Evolutionary conservation across 2,329 filamentous ascomycete species (phyloP).

Genomic region (Calonectria hawksworthii): DNA sequence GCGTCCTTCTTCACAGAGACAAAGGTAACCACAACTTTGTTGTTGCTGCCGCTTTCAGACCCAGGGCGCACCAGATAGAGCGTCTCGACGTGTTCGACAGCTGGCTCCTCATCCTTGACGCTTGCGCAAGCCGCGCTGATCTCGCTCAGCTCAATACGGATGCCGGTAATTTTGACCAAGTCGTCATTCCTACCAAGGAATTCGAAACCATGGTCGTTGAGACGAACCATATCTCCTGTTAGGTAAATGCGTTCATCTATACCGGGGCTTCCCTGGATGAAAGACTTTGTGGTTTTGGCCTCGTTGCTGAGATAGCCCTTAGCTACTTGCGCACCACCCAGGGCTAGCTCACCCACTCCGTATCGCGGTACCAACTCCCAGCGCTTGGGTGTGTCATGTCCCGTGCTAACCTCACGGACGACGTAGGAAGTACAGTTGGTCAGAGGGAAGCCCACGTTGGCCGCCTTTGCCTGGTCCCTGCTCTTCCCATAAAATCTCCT

Average conservation of each 20-base stretch:
- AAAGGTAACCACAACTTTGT: constrained; percentile 1
- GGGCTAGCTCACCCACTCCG: background rate
- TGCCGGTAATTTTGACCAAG: background rate
- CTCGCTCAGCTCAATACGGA: background rate
- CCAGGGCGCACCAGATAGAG: background rate
- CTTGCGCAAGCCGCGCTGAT: constrained; percentile 1
- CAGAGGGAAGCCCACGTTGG: background rate
- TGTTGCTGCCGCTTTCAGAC: background rate
- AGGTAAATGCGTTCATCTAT: background rate
- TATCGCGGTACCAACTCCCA: constrained; percentile 2
- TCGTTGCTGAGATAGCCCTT: background rate
- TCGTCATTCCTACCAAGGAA: background rate
- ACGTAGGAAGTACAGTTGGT: background rate
- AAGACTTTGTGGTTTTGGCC: background rate
- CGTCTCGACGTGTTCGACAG: background rate
- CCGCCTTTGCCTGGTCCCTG: background rate
- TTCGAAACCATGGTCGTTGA: background rate
- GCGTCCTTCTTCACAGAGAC: background rate
- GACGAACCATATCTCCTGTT: background rate
- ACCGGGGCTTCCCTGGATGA: background rate
- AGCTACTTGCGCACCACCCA: background rate
- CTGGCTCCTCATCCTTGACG: background rate
- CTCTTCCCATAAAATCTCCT: background rate
- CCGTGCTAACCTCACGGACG: background rate
- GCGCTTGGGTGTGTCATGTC: background rate